Base-by-base conservation (phyloP, 2,329 filamentous ascomycete species). In the Chaetomiaceae sp. region DNA sequence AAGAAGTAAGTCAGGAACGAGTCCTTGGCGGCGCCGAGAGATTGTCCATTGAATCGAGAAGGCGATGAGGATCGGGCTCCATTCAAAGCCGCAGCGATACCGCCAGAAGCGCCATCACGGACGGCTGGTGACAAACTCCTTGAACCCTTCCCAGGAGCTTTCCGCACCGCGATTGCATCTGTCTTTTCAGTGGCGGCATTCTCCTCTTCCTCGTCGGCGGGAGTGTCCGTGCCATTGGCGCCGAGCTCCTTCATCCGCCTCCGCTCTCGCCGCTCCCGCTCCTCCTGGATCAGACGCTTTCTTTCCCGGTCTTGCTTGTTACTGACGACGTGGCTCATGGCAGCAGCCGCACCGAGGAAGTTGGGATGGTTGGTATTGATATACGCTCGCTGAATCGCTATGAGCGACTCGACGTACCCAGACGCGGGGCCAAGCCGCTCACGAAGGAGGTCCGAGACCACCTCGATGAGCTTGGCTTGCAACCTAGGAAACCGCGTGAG, bases 341-440 rank as follows among this genome's bases (percentile, higher is more conserved):
- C 94, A 32, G 91, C 92, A 20, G 94, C 92, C 14, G 94, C 94
- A 40, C 94, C 94, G 14, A 97, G 82, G 75, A 99, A 99, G 71
- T 99, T 99, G 44, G 94, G 94, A 68, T 99, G 94, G 66, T 99
- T 99, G 37, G 94, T 99, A 75, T 99, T 99, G 74, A 99, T 97
- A 72, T 99, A 99, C 18, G 94, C 94, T 61, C 94, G 83, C 72
- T 99, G 94, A 56, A 99, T 99, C 23, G 94, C 87, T 61, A 99
- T 99, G 57, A 99, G 78, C 36, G 92, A 97, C 70, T 96, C 94
- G 38, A 99, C 94, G 62, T 99, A 99, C 48, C 74, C 80, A 2
- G 92, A 95, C 52, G 88, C 85, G 10, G 94, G 94, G 2, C 94
- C 94, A 5, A 99, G 78, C 55, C 92, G 83, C 73, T 99, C 94